These are phyloP conservation scores for Ceratocystis papillata DNA, from an alignment of 2,329 filamentous ascomycete genomes.

Conservation along the genomic window DNA sequence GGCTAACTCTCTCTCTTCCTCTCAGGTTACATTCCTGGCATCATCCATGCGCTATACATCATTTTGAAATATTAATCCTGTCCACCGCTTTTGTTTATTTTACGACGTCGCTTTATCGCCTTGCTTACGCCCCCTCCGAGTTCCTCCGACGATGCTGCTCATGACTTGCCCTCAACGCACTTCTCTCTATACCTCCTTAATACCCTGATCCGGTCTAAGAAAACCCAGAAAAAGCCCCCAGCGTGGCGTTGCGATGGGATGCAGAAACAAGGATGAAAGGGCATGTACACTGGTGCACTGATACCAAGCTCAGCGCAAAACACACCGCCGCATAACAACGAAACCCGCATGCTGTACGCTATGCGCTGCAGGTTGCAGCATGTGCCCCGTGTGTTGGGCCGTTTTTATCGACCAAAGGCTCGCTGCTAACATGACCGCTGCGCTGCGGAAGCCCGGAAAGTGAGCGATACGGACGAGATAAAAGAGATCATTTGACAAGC, in stretches of 20 bases:
- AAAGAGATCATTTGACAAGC: background rate
- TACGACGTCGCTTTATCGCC: background rate
- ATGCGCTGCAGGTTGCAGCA: background rate
- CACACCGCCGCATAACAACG: background rate
- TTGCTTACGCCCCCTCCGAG: background rate
- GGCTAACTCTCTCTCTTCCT: slow-evolving; percentile 8
- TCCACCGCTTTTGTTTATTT: background rate
- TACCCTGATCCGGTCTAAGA: no score
- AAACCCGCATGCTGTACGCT: background rate
- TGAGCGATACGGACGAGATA: background rate
- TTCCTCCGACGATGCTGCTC: background rate
- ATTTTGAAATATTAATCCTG: slow-evolving; percentile 68
- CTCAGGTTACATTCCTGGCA: slow-evolving; percentile 57
- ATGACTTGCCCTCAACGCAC: background rate
- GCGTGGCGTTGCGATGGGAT: no score
- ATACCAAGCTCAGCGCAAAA: background rate
- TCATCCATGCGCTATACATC: slow-evolving; percentile 90
- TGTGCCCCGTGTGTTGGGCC: background rate
- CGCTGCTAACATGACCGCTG: background rate
- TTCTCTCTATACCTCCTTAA: background rate
- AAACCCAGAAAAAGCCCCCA: background rate
- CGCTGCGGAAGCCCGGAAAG: background rate
- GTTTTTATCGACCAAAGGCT: no score
- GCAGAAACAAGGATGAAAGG: no score
- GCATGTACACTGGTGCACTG: background rate